Conservation (phyloP, 441 rosid genomes). For the Macaranga tanarius region DNA sequence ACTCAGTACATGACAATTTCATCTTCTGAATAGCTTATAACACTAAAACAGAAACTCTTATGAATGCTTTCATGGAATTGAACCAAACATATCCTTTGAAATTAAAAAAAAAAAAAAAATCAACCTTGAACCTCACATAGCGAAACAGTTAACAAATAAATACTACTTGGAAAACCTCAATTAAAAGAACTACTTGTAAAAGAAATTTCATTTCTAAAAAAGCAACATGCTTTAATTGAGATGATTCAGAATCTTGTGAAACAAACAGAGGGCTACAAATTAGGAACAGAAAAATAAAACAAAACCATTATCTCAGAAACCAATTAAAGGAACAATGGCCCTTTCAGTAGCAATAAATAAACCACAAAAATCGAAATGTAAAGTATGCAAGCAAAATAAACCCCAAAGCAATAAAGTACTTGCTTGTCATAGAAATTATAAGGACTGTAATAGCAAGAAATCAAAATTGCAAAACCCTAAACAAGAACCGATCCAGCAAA, state of each 20-base stretch:
- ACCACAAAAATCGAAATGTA: not conserved
- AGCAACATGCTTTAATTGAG: not conserved
- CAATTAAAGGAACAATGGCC: too few species aligned
- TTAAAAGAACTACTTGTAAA: not conserved
- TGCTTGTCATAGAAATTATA: not conserved
- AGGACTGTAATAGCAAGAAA: not conserved
- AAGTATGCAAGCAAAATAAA: not conserved
- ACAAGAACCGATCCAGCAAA: not conserved
- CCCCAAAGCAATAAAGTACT: not conserved
- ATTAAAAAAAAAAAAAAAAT: too few species aligned
- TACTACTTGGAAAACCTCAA: not conserved
- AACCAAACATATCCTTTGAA: too few species aligned
- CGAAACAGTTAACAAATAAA: not conserved
- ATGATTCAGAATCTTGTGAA: too few species aligned
- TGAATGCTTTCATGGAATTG: too few species aligned
- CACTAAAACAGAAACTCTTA: not conserved
- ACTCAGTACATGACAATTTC: slow-evolving; percentile 3
- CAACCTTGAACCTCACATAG: not conserved
- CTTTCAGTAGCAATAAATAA: too few species aligned
- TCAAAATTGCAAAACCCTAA: slow-evolving; percentile 15
- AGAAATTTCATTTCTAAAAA: not conserved
- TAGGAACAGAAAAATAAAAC: not conserved
- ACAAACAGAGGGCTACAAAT: not conserved
- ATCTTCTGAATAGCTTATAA: not conserved
- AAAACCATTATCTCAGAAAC: not conserved